phyloP scores from a whole-genome alignment of 768 basidiomycete genomes.

The Russula brevipes region DNA sequence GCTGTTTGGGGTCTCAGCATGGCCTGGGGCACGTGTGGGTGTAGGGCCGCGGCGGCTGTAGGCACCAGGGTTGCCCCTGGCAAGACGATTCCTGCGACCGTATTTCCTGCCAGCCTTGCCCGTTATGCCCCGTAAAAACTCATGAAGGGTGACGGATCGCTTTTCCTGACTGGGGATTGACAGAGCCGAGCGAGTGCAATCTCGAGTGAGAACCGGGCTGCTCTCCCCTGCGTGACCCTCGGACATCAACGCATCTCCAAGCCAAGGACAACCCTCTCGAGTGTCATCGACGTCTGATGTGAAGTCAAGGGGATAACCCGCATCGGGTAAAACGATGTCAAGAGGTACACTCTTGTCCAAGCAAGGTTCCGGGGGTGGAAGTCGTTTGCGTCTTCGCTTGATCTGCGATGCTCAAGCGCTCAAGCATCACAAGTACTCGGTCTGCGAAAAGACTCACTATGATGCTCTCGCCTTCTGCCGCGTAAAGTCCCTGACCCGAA shows the following conservation, averaged over 20 bases:
- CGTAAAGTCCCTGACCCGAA: not conserved
- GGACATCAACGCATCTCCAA: not conserved
- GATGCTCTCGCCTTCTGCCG: not conserved
- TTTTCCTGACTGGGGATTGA: not conserved
- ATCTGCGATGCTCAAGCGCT: slow-evolving; percentile 2
- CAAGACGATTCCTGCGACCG: slow-evolving; percentile 3
- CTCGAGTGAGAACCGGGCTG: not conserved
- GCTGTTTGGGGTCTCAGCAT: not conserved
- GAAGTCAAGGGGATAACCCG: not conserved
- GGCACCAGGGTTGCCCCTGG: not conserved
- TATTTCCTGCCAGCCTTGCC: slow-evolving; percentile 6
- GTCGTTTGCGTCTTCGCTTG: slow-evolving; percentile 19
- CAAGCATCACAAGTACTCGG: not conserved
- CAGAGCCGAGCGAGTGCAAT: not conserved
- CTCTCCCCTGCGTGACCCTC: not conserved
- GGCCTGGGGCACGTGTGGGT: not conserved
- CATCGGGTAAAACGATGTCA: not conserved
- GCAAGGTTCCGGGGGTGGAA: not conserved
- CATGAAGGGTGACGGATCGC: slow-evolving; percentile 9
- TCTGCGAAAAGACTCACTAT: not conserved
- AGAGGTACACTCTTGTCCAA: not conserved
- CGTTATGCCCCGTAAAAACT: slow-evolving; percentile 4
- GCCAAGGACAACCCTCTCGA: not conserved
- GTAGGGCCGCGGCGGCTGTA: not conserved
- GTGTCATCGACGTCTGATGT: not conserved